Evolutionary conservation across 768 basidiomycete genomes (phyloP).

Genomic region (Suillus lakei): DNA sequence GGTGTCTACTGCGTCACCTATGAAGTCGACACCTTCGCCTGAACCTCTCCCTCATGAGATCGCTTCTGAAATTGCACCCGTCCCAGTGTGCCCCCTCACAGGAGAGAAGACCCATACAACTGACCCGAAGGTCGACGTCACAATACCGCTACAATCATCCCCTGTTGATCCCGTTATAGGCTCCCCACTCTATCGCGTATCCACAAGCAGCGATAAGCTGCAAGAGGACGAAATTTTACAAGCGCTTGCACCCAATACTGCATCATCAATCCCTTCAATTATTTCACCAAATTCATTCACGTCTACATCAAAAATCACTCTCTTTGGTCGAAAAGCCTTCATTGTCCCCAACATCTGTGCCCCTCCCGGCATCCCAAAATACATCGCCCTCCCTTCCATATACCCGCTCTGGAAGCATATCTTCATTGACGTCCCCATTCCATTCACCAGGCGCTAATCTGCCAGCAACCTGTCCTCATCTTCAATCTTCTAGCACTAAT

Average conservation of each 20-base stretch:
- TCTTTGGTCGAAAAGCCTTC: slow-evolving; percentile 1
- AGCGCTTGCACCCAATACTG: slow-evolving; percentile 11
- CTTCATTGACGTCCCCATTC: neutral
- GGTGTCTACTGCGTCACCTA: slow-evolving; percentile 18
- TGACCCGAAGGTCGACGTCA: neutral
- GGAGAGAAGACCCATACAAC: neutral
- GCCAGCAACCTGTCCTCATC: neutral
- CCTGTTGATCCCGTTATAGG: neutral
- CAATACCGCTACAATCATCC: neutral
- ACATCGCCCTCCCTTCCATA: slow-evolving; percentile 19
- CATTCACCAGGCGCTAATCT: neutral
- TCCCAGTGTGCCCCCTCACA: neutral
- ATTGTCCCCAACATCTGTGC: slow-evolving; percentile 18
- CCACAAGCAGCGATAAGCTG: slow-evolving; percentile 26
- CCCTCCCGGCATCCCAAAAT: slow-evolving; percentile 22
- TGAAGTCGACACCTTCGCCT: slow-evolving; percentile 1
- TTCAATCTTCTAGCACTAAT: slow-evolving; percentile 1
- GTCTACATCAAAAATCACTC: slow-evolving; percentile 1
- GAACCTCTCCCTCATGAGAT: neutral
- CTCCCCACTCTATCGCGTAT: slow-evolving; percentile 37
- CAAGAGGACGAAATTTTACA: slow-evolving; percentile 21
- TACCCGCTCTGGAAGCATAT: neutral
- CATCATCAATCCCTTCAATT: slow-evolving; percentile 14
- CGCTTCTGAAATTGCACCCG: neutral
- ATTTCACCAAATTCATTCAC: neutral